These are phyloP conservation scores for Saccharomyces cerevisiae DNA, from an alignment of 805 yeast genomes.

Conservation along the genomic window DNA sequence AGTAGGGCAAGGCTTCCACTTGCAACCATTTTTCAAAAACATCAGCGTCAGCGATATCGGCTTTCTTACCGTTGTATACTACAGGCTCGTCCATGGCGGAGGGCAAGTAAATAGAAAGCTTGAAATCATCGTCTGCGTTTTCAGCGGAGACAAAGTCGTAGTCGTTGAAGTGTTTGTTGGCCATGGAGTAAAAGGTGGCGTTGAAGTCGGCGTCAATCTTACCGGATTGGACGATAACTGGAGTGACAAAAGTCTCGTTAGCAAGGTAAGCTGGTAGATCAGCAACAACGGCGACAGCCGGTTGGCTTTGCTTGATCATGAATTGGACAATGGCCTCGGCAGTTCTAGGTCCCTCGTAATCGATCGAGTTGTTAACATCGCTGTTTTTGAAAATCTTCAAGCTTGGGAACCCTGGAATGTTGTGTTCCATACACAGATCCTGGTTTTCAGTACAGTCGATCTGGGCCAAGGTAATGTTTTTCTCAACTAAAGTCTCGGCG, in stretches of 20 bases:
- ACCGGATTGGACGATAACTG: constrained; percentile 51
- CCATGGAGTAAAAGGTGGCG: constrained; percentile 52
- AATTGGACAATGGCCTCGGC: constrained; percentile 68
- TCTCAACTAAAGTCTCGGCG: constrained; percentile 54
- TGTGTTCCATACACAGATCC: constrained; percentile 59
- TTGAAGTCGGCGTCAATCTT: constrained; percentile 33
- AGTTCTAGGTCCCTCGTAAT: constrained; percentile 79
- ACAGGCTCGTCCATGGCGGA: constrained; percentile 27
- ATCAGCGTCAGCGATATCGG: constrained; percentile 33
- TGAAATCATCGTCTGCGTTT: constrained; percentile 31
- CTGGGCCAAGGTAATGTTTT: constrained; percentile 68
- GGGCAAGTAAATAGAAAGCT: constrained; percentile 27
- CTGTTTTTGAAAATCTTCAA: constrained; percentile 62
- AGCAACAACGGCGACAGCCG: constrained; percentile 53
- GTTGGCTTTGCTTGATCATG: constrained; percentile 76
- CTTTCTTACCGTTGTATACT: constrained; percentile 20
- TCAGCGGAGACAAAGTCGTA: constrained; percentile 46
- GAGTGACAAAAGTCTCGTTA: constrained; percentile 32
- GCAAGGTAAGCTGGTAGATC: constrained; percentile 41
- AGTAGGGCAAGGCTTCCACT: constrained; percentile 23
- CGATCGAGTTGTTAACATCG: constrained; percentile 36
- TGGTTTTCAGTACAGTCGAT: constrained; percentile 76
- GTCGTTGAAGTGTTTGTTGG: constrained; percentile 56
- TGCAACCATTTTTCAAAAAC: constrained; percentile 38
- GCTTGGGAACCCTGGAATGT: constrained; percentile 77